Conservation (phyloP, 2,329 filamentous ascomycete species). For the Fusarium ramigenum region DNA sequence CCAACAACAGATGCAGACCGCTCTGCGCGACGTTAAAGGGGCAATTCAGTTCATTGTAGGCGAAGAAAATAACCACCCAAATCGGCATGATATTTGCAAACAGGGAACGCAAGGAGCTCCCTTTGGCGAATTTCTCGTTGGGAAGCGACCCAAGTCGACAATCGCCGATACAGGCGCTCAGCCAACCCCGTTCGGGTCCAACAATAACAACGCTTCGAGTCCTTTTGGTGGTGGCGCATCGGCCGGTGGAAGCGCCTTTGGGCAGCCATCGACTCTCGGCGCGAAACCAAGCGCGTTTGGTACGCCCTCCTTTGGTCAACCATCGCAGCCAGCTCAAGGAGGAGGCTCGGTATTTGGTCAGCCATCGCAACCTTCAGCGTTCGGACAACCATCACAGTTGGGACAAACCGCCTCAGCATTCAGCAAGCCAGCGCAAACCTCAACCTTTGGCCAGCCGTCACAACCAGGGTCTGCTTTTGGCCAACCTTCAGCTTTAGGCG, state of each 20-base stretch:
- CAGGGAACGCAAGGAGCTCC: conserved; percentile 56
- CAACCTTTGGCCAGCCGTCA: conserved; percentile 47
- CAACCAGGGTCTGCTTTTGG: conserved; percentile 23
- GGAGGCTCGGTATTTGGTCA: conserved; percentile 43
- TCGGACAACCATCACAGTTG: conserved; percentile 51
- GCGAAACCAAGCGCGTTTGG: conserved; percentile 47
- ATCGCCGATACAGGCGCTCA: conserved; percentile 43
- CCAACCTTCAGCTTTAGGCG: conserved; percentile 30
- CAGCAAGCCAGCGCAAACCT: conserved; percentile 47
- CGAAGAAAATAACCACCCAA: conserved; percentile 76
- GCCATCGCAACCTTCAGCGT: conserved; percentile 48
- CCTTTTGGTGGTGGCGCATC: conserved; percentile 46
- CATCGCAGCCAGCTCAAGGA: conserved; percentile 50
- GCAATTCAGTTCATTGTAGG: conserved; percentile 76
- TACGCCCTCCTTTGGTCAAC: conserved; percentile 46
- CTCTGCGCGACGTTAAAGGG: conserved; percentile 73
- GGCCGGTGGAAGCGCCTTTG: conserved; percentile 48
- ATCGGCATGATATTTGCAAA: conserved; percentile 72
- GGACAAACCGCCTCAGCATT: conserved; percentile 39
- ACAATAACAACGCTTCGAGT: conserved; percentile 31
- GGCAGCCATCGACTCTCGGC: conserved; percentile 46
- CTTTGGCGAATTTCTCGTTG: conserved; percentile 56
- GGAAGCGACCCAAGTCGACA: conserved; percentile 45
- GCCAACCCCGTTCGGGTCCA: conserved; percentile 55
- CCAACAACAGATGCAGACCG: conserved; percentile 76